These are phyloP conservation scores for Hyaloscypha finlandica DNA, from an alignment of 495 filamentous ascomycete species.

Conservation along the genomic window DNA sequence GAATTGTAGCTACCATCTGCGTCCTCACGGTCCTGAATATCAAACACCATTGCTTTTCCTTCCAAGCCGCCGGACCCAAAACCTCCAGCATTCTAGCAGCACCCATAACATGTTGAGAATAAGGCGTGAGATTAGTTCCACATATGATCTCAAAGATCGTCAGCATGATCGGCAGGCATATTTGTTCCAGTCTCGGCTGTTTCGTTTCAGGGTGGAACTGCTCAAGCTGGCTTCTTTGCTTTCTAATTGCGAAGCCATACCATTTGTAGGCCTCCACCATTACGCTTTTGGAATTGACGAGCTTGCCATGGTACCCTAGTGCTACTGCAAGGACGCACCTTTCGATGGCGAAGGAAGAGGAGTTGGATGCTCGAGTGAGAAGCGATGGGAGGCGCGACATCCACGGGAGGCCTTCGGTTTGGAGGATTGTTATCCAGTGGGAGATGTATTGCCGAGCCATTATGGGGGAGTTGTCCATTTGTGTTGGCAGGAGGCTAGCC, in stretches of 20 bases:
- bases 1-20: constrained; percentile 1
- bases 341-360: not conserved
- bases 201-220: not conserved
- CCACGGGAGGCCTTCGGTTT: not conserved
- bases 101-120: constrained; percentile 10
- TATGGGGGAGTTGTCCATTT: not conserved
- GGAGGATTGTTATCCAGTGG: not conserved
- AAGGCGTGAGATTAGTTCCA: not conserved
- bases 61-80: constrained; percentile 5
- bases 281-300: not conserved
- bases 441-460: constrained; percentile 4
- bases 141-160: constrained; percentile 11
- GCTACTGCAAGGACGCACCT: constrained; percentile 3
- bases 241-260: constrained; percentile 3
- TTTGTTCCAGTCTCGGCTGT: not conserved
- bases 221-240: constrained; percentile 4
- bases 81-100: constrained; percentile 5
- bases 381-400: not conserved
- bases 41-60: not conserved
- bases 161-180: constrained; percentile 16
- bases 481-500: not conserved
- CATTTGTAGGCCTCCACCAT: constrained; percentile 14
- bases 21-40: constrained; percentile 9
- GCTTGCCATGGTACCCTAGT: not conserved
- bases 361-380: not conserved